These are phyloP conservation scores for Draba incana DNA, from an alignment of 345 rosid genomes.

Conservation along the genomic window DNA sequence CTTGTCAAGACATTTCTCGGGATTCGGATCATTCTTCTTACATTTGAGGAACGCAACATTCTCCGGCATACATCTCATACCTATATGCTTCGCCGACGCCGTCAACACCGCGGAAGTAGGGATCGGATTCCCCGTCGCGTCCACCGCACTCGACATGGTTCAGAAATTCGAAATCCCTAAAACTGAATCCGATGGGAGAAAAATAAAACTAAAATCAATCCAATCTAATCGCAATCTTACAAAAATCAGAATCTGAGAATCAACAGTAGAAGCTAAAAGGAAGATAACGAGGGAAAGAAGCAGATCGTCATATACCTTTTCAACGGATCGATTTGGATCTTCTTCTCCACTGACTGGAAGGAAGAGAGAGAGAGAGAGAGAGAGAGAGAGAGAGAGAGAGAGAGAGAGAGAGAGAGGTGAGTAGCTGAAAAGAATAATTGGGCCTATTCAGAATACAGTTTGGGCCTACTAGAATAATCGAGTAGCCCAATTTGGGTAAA, in stretches of 20 bases:
- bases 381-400: neutral
- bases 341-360: conserved; percentile 28
- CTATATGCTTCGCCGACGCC: conserved; percentile 89
- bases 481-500: too few species aligned
- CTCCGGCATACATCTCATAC: conserved; percentile 63
- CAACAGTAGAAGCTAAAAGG: neutral
- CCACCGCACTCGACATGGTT: conserved; percentile 78
- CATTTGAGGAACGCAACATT: conserved; percentile 92
- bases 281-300: neutral
- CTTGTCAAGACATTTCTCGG: conserved; percentile 96
- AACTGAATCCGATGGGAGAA: neutral
- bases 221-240: conserved; percentile 20
- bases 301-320: conserved; percentile 34
- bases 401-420: conserved; percentile 16
- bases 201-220: conserved; percentile 3
- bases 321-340: conserved; percentile 38
- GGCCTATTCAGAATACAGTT: conserved; percentile 15
- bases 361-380: neutral
- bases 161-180: conserved; percentile 26
- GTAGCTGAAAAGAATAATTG: conserved; percentile 11
- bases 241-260: neutral
- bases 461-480: too few species aligned
- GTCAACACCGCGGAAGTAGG: conserved; percentile 92
- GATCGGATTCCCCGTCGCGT: conserved; percentile 76
- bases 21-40: conserved; percentile 96